Percentiles rank a stretch among this genome's conserved stretches.
Conservation (phyloP, 2,329 filamentous ascomycete species). For the Sarocladium oryzae region DNA sequence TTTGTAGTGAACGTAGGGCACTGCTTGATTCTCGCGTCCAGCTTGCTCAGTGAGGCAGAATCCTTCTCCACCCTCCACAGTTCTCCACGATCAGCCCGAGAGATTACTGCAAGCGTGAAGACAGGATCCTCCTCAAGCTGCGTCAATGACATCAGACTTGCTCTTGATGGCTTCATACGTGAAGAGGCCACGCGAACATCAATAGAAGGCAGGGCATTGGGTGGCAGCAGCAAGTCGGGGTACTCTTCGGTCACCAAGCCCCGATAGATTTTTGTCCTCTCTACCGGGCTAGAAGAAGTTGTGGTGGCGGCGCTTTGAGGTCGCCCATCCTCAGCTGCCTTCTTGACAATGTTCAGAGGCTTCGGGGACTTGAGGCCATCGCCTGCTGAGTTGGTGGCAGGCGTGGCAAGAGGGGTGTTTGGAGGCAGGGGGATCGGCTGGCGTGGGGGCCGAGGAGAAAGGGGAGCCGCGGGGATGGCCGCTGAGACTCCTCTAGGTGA, state of each 20-base stretch:
- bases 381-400: conserved; percentile 17
- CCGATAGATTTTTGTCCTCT: conserved; percentile 56
- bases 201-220: conserved; percentile 82
- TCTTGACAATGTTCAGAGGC: background rate
- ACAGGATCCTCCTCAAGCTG: conserved; percentile 87
- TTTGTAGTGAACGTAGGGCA: conserved; percentile 65
- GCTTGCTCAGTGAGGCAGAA: conserved; percentile 67
- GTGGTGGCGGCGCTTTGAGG: background rate
- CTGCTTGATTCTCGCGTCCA: conserved; percentile 77
- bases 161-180: conserved; percentile 84
- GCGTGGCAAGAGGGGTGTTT: conserved; percentile 53
- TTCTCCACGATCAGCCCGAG: conserved; percentile 67
- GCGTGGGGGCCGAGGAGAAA: conserved; percentile 67
- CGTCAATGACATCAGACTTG: conserved; percentile 74
- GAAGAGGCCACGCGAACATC: conserved; percentile 86
- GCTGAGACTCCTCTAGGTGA: conserved; percentile 45
- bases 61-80: conserved; percentile 96
- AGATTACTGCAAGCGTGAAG: conserved; percentile 82
- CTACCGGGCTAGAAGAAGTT: conserved; percentile 31
- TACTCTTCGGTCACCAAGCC: conserved; percentile 81
- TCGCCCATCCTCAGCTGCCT: background rate
- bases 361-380: conserved; percentile 26
- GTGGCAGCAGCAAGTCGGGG: conserved; percentile 76
- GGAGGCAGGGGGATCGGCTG: conserved; percentile 67
- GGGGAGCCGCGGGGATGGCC: conserved; percentile 40